Evolutionary conservation across 2,329 filamentous ascomycete genomes (phyloP).

Genomic region (Cladophialophora chaetospira): DNA sequence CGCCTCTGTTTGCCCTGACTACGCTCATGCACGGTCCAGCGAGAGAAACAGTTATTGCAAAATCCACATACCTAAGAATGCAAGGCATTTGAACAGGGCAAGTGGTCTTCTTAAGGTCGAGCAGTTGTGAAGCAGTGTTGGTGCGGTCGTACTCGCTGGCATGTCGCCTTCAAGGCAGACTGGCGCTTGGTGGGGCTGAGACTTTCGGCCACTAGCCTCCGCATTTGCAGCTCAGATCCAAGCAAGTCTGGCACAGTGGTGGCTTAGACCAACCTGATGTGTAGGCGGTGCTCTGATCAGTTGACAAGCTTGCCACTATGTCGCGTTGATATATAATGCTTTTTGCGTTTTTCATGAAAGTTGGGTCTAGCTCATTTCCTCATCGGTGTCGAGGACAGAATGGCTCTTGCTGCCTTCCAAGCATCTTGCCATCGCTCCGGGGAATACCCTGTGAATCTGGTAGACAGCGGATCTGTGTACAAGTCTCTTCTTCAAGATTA

Average conservation of each 20-base stretch:
- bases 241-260: no score
- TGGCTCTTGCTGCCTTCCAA: constrained; percentile 9
- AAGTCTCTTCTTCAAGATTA: constrained; percentile 12
- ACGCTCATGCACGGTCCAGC: not conserved
- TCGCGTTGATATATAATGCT: not conserved
- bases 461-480: constrained; percentile 11
- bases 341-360: not conserved
- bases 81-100: not conserved
- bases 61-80: not conserved
- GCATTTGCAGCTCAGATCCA: not conserved
- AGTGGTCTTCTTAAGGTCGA: no score
- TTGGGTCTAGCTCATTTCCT: not conserved
- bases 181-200: not conserved
- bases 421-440: constrained; percentile 11
- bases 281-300: no score
- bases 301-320: not conserved
- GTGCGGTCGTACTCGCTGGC: not conserved
- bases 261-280: not conserved
- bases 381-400: not conserved
- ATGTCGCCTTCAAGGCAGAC: not conserved
- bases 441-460: constrained; percentile 24
- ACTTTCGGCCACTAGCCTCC: not conserved
- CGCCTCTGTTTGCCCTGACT: not conserved
- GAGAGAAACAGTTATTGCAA: constrained; percentile 1
- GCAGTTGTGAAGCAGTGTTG: not conserved